Percentiles rank a stretch among this genome's conserved stretches.
Conservation (phyloP, 257 asterid genomes). For the Leptodermis oblonga region DNA sequence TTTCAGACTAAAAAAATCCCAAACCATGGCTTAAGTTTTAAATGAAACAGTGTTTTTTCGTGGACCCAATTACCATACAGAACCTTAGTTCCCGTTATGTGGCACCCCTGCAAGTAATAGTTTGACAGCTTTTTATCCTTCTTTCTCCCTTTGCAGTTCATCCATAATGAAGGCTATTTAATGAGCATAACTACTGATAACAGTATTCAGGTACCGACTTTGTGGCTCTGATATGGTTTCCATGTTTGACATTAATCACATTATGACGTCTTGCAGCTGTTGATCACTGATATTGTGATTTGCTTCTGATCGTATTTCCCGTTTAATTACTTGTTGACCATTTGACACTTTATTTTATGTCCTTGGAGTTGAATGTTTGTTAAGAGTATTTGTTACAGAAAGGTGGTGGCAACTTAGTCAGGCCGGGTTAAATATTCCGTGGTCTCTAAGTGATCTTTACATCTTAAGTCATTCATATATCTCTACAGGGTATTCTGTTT, state of each 20-base stretch:
- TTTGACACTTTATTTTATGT: not conserved
- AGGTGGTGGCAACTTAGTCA: not conserved
- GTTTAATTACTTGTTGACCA: not conserved
- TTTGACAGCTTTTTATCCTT: too few species aligned
- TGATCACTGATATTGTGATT: not conserved
- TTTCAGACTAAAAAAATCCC: too few species aligned
- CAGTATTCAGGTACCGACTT: conserved; percentile 59
- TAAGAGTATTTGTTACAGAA: not conserved
- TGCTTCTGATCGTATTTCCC: not conserved
- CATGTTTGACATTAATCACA: not conserved
- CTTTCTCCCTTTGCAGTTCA: conserved; percentile 55
- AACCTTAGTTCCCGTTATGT: too few species aligned
- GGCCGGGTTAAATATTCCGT: not conserved
- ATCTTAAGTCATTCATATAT: not conserved
- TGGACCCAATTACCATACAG: too few species aligned
- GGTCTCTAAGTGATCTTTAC: not conserved
- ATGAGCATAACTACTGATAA: conserved; percentile 74
- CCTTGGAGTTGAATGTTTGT: not conserved
- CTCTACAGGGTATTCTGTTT: not conserved
- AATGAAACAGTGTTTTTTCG: too few species aligned
- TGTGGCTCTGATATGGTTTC: conserved; percentile 17
- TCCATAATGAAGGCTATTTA: conserved; percentile 77
- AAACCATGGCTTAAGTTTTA: too few species aligned
- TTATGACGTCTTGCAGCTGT: not conserved
- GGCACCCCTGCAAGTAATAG: too few species aligned